Conservation (phyloP, 140 eudicot genomes). For the Senecio squalidus region DNA sequence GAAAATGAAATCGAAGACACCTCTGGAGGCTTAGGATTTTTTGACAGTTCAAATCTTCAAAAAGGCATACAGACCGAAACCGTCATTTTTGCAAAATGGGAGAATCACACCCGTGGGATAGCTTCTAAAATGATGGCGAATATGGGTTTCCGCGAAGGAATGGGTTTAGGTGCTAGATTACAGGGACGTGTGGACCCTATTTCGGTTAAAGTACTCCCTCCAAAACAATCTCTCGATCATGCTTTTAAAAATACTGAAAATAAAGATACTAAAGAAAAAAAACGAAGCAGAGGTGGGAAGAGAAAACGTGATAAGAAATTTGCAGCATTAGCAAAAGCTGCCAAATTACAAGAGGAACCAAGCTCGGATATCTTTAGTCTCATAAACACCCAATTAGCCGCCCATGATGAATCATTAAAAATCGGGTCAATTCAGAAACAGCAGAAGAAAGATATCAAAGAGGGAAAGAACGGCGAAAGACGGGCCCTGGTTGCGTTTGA, state of each 20-base stretch:
- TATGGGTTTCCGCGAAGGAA: slow-evolving; percentile 95
- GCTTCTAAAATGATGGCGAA: slow-evolving; percentile 98
- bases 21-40: slow-evolving; percentile 68
- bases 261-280: slow-evolving; percentile 36
- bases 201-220: slow-evolving; percentile 67
- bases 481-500: slow-evolving; percentile 75
- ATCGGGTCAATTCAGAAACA: slow-evolving; percentile 33
- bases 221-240: slow-evolving; percentile 78
- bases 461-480: slow-evolving; percentile 60
- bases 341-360: slow-evolving; percentile 55
- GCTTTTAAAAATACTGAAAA: slow-evolving; percentile 35
- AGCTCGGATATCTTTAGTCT: slow-evolving; percentile 69
- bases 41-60: slow-evolving; percentile 52
- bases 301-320: slow-evolving; percentile 78
- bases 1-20: slow-evolving; percentile 56
- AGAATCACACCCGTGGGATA: slow-evolving; percentile 92
- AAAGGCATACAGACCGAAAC: slow-evolving; percentile 90
- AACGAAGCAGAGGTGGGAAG: slow-evolving; percentile 86
- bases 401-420: slow-evolving; percentile 38
- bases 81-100: slow-evolving; percentile 86
- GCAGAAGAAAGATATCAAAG: slow-evolving; percentile 20
- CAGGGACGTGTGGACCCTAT: slow-evolving; percentile 83
- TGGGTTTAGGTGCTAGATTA: slow-evolving; percentile 89
- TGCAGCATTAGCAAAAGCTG: slow-evolving; percentile 67
- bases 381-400: slow-evolving; percentile 73